Evolutionary conservation across 2,329 filamentous ascomycete genomes (phyloP).

Genomic region (Xylogone sp.): DNA sequence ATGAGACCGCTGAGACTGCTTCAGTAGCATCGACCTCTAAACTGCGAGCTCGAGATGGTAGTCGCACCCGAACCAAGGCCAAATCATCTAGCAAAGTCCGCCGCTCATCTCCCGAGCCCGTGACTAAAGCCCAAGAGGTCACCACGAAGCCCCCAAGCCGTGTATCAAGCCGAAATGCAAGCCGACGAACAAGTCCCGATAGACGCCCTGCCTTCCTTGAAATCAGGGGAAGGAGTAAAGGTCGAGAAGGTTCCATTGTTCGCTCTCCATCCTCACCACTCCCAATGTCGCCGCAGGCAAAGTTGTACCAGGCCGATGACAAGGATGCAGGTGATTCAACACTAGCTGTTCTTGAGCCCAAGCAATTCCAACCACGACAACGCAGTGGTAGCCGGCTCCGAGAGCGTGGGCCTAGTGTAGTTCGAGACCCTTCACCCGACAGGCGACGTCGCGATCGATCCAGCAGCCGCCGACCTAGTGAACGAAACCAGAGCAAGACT

Average conservation of each 20-base stretch:
- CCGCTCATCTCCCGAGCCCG: conserved; percentile 22
- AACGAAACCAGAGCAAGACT: conserved; percentile 17
- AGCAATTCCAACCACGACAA: conserved; percentile 53
- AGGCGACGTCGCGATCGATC: conserved; percentile 26
- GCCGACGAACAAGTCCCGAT: conserved; percentile 34
- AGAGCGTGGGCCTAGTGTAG: conserved; percentile 27
- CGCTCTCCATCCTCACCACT: conserved; percentile 79
- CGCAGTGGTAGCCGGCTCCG: conserved; percentile 44
- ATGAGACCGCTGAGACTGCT: conserved; percentile 19
- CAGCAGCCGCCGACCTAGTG: conserved; percentile 23
- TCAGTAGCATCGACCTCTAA: conserved; percentile 20
- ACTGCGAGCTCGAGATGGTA: conserved; percentile 14
- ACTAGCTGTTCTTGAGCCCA: conserved; percentile 49
- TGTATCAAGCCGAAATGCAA: conserved; percentile 34
- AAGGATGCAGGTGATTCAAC: conserved; percentile 65
- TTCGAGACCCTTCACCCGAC: conserved; percentile 25
- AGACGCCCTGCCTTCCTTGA: conserved; percentile 34
- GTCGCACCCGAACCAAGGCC: conserved; percentile 27
- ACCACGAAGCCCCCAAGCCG: conserved; percentile 26
- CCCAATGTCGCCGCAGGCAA: conserved; percentile 62
- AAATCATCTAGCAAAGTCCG: conserved; percentile 29
- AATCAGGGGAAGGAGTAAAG: conserved; percentile 59
- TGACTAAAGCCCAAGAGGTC: conserved; percentile 5
- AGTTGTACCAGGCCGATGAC: conserved; percentile 46
- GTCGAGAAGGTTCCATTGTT: conserved; percentile 52